These are phyloP conservation scores for Phytopythium montanum DNA, from an alignment of 352 stramenopile species.

Conservation along the genomic window DNA sequence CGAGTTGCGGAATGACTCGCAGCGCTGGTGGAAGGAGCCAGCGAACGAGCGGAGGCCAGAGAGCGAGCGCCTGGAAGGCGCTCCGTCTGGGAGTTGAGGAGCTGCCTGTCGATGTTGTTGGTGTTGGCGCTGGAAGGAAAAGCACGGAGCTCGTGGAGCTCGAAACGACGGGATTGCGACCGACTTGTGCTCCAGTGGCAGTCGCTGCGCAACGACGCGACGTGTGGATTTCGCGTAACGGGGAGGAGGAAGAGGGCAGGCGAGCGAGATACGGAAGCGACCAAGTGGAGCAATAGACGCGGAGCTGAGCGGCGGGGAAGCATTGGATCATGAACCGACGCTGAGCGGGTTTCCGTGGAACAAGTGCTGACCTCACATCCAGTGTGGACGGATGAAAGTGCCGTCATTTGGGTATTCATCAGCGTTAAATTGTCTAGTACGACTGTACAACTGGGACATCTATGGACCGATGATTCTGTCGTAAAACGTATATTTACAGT, in stretches of 20 bases:
- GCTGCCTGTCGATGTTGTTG: background rate
- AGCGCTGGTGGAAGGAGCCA: background rate
- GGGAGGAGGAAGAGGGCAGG: background rate
- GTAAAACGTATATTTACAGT: no score
- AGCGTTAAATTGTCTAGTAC: background rate
- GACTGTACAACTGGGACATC: background rate
- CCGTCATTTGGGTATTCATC: background rate
- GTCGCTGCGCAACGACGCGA: background rate
- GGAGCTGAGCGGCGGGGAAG: background rate
- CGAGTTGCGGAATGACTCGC: background rate
- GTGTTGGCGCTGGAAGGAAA: background rate
- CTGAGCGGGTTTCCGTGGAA: background rate
- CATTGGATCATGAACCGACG: background rate
- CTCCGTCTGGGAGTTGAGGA: slow-evolving; percentile 1
- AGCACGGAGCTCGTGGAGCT: background rate
- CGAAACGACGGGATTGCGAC: background rate
- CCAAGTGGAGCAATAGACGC: background rate
- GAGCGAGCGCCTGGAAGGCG: background rate
- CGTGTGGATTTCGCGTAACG: slow-evolving; percentile 2
- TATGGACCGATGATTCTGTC: background rate
- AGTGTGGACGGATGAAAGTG: background rate
- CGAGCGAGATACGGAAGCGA: background rate
- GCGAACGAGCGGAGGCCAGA: background rate
- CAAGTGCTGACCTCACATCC: background rate
- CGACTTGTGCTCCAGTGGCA: background rate